Evolutionary conservation across 805 yeast species (phyloP), one percentile per base, ranked within the genome.

Genomic region (Starmerella vaccinii): DNA sequence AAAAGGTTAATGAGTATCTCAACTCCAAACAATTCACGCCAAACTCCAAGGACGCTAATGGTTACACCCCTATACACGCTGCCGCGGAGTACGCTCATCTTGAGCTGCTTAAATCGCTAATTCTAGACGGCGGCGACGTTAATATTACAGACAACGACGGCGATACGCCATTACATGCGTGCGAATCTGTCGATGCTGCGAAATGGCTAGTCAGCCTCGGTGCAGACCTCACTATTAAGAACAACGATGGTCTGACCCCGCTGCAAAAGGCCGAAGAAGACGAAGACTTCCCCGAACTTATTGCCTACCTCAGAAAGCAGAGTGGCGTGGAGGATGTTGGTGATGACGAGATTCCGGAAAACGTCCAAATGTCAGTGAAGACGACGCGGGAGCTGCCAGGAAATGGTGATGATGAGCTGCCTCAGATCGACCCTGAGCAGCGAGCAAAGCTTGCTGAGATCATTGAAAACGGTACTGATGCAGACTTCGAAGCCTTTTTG

Each of bases 61-160:
- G 99, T 0, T 92, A 94, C 67, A 90, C 97, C 0, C 95, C 98
- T 6, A 75, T 92, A 12, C 99, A 92, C 65, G 99, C 99, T 0
- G 97, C 98, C 1, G 95, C 94, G 2, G 83, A 97, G 1, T 92
- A 92, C 65, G 90, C 90, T 8, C 89, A 90, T 63, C 59, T 68
- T 2, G 88, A 82, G 9, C 69, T 92, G 35, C 69, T 92, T 34
- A 65, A 68, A 50, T 76, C 74, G 55, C 70, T 87, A 42, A 65
- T 84, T 4, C 64, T 68, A 18, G 58, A 67, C 18, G 84, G 84
- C 8, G 97, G 96, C 6, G 81, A 92, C 62, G 76, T 88, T 22
- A 88, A 92, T 64, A 70, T 89, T 29, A 79, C 73, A 52, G 99
- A 92, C 59, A 68, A 68, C 21, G 98, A 94, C 57, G 97, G 97